Evolutionary conservation across 108 stramenopile genomes (phyloP).

Genomic region (Fistulifera pelliculosa): DNA sequence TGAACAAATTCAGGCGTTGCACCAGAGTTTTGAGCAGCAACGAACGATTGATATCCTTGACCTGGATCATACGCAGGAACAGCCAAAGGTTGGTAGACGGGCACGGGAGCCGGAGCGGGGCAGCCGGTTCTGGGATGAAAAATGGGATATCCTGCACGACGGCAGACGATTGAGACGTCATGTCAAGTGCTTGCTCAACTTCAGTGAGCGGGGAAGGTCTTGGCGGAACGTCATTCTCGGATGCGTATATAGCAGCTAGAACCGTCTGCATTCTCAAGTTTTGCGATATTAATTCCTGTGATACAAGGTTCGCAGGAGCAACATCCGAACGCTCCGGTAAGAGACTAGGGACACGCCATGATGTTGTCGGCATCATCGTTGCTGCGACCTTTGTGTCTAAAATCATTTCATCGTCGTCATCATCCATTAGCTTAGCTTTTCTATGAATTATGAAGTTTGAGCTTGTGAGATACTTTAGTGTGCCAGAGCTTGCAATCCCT

Average conservation of each 20-base stretch:
- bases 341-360: constrained; percentile 34
- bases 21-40: constrained; percentile 4
- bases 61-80: constrained; percentile 5
- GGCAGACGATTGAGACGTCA: constrained; percentile 49
- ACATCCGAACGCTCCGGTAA: constrained; percentile 47
- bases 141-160: constrained; percentile 62
- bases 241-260: constrained; percentile 32
- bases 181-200: constrained; percentile 72
- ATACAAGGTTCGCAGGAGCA: constrained; percentile 45
- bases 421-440: constrained; percentile 44
- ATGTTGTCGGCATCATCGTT: constrained; percentile 43
- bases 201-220: constrained; percentile 62
- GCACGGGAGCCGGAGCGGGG: neutral
- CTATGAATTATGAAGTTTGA: constrained; percentile 13
- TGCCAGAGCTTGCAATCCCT: neutral
- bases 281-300: constrained; percentile 52
- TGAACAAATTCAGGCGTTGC: constrained; percentile 45
- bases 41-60: too few species aligned
- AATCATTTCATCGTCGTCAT: constrained; percentile 38
- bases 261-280: constrained; percentile 42
- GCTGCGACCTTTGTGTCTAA: constrained; percentile 6
- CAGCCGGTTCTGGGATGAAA: constrained; percentile 39
- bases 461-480: neutral
- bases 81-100: constrained; percentile 1
- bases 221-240: constrained; percentile 54